Evolutionary conservation across 345 rosid genomes (phyloP).

Genomic region (Bruguiera gymnorhiza): DNA sequence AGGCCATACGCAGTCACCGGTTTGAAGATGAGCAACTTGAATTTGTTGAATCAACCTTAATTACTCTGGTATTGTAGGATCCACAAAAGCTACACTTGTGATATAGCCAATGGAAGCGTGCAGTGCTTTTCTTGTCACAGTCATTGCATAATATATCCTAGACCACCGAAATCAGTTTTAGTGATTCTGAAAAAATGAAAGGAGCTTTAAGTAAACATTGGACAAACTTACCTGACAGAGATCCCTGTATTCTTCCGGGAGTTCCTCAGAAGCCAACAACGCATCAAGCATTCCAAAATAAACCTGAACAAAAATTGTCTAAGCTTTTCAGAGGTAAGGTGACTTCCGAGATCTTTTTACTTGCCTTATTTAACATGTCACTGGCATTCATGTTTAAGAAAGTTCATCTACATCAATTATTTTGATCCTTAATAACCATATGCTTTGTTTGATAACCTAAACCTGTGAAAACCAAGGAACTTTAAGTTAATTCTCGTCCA

Average conservation of each 20-base stretch:
- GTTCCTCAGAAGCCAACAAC: slow-evolving; percentile 51
- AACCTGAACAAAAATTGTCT: slow-evolving; percentile 31
- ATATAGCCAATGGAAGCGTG: slow-evolving; percentile 80
- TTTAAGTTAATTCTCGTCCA: neutral
- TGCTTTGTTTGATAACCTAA: neutral
- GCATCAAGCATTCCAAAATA: slow-evolving; percentile 67
- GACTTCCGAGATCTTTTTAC: neutral
- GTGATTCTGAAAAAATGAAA: neutral
- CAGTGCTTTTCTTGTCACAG: slow-evolving; percentile 61
- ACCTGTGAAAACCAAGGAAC: neutral
- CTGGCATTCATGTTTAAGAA: too few relatives aligned
- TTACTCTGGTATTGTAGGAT: slow-evolving; percentile 83
- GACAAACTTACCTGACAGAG: slow-evolving; percentile 44
- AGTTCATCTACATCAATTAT: too few relatives aligned
- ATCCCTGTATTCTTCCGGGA: slow-evolving; percentile 56
- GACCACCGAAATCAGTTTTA: slow-evolving; percentile 4
- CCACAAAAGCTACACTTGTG: slow-evolving; percentile 75
- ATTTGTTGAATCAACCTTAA: slow-evolving; percentile 37
- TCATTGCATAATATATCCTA: slow-evolving; percentile 81
- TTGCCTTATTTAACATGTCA: neutral
- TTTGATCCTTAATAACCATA: too few relatives aligned
- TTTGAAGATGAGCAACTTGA: slow-evolving; percentile 21
- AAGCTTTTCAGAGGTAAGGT: neutral
- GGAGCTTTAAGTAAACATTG: neutral
- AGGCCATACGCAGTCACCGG: slow-evolving; percentile 3